Base-by-base conservation (phyloP, 106 monocot species). In the Platanthera zijinensis region DNA sequence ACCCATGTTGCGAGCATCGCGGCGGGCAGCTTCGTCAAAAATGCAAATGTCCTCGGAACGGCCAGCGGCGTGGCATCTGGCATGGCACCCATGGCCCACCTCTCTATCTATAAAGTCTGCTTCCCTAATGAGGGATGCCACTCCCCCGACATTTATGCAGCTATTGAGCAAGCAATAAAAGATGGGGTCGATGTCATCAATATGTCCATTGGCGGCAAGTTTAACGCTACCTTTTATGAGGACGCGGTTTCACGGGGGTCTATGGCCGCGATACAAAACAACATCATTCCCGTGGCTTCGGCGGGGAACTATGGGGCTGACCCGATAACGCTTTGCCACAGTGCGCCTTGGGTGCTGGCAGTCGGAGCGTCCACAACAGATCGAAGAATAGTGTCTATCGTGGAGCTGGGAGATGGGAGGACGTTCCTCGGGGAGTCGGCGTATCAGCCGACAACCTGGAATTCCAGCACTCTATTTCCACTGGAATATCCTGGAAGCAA, bases 391-490 rank as follows among this genome's bases (percentile, higher is more conserved):
- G 19, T 6, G 22, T n/a, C 69, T 6, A 10, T 21, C 21, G 78
- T 69, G 32, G 14, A 51, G 69, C 69, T 87, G 9, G 84, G 79
- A 2, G 69, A 87, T 50, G 79, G 84, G 1, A 8, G 53, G 22
- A 57, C 77, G 52, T 73, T 84, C 51, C 21, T 81, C 17, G 84
- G 87, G 2, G 84, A 87, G 48, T n/a, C 81, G 0, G 73, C 83
- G 6, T 76, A 72, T 69, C 86, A 86, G 47, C 75, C 79, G 0
- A 14, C 14, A 14, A 8, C 9, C 7, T 61, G 7, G 2, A 57
- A 6, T 69, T 76, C 15, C 73, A 39, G 39, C 39, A 3, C 39
- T 39, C 39, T 39, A 39, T 39, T 39, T 39, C 39, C 39, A 39
- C 39, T 84, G 13, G 76, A 70, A 4, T 78, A 48, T 52, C 73